A percentile compares a stretch with the other conserved stretches of the same genome.
phyloP scores from a whole-genome alignment of 2,329 filamentous ascomycete genomes.

The Arthrinium puccinioides region DNA sequence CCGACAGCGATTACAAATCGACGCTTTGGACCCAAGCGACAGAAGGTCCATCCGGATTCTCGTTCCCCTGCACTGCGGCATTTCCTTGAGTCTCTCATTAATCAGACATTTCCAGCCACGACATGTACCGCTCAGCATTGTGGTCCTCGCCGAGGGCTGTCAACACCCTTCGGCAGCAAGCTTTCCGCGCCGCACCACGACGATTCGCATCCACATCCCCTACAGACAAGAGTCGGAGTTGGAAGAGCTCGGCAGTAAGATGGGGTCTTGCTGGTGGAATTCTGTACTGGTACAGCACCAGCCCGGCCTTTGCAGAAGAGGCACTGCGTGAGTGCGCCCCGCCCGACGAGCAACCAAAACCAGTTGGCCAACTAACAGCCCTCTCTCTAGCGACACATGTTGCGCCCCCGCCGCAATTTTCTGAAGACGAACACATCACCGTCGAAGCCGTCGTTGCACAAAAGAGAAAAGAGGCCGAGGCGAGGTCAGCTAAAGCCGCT shows the following conservation, averaged over 20 bases:
- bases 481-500: slow-evolving; percentile 21
- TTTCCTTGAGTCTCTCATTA: too few species aligned
- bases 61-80: too few species aligned
- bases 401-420: slow-evolving; percentile 42
- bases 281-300: slow-evolving; percentile 94
- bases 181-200: slow-evolving; percentile 32
- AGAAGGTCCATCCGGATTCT: too few species aligned
- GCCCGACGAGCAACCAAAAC: background rate
- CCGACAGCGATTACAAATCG: too few species aligned
- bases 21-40: too few species aligned
- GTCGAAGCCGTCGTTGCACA: slow-evolving; percentile 61
- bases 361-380: slow-evolving; percentile 5
- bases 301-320: slow-evolving; percentile 78
- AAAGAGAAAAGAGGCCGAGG: slow-evolving; percentile 45
- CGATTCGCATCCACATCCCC: slow-evolving; percentile 49
- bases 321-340: slow-evolving; percentile 53
- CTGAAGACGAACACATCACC: slow-evolving; percentile 52
- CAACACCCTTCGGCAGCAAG: slow-evolving; percentile 31
- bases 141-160: slow-evolving; percentile 39
- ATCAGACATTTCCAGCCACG: too few species aligned
- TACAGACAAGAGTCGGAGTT: slow-evolving; percentile 64
- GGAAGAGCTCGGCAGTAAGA: slow-evolving; percentile 69
- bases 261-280: slow-evolving; percentile 69
- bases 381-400: slow-evolving; percentile 8
- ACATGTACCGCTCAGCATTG: slow-evolving; percentile 49